A percentile compares a stretch with the other conserved stretches of the same genome.
Evolutionary conservation across 257 asterid species (phyloP).

Genomic region (Primulina eburnea): DNA sequence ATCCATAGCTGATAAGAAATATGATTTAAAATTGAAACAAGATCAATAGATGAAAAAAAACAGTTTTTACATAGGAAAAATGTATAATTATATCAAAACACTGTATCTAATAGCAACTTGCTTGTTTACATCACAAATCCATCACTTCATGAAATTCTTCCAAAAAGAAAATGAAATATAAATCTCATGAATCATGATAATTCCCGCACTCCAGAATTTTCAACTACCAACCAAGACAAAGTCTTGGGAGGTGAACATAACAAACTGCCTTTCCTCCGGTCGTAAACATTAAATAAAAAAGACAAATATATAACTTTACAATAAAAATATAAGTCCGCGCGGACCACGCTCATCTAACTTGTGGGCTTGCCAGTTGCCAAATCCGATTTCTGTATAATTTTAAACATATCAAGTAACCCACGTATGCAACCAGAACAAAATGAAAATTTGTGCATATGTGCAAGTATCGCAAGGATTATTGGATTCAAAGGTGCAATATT

Average conservation of each 20-base stretch:
- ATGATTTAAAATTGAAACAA: too few relatives aligned
- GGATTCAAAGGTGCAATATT: background rate
- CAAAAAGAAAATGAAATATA: too few relatives aligned
- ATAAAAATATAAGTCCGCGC: background rate
- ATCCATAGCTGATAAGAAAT: background rate
- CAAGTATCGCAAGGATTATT: background rate
- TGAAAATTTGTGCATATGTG: background rate
- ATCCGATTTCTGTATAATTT: background rate
- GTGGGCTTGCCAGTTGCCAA: background rate
- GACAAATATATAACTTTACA: background rate
- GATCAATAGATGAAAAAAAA: background rate
- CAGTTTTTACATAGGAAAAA: background rate
- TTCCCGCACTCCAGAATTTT: too few relatives aligned
- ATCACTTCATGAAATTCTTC: too few relatives aligned
- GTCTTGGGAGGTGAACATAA: background rate
- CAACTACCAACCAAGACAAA: background rate
- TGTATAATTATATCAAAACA: too few relatives aligned
- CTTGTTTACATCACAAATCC: too few relatives aligned
- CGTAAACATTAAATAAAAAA: too few relatives aligned
- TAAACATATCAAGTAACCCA: background rate
- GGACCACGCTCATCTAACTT: background rate
- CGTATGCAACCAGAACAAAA: background rate
- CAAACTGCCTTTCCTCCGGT: background rate
- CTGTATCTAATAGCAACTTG: too few relatives aligned
- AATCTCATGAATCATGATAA: too few relatives aligned